Base-by-base conservation (phyloP, 805 yeast genomes). In the Candida qinlingensis region DNA sequence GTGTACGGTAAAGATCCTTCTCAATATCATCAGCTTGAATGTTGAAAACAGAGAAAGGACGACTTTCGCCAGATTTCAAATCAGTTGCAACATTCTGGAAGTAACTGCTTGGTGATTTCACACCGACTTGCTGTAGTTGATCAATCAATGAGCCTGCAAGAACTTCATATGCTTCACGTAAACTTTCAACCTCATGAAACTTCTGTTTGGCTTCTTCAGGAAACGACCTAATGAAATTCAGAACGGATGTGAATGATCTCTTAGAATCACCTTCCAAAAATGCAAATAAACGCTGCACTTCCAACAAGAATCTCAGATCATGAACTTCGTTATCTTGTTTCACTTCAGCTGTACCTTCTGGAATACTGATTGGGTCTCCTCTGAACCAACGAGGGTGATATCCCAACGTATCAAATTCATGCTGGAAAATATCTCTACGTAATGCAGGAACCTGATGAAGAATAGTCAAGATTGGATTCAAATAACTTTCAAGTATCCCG, bases 341-440 rank as follows among this genome's bases (percentile, higher is more conserved):
- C 1, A 51, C 38, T 2, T 25, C 26, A 4, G 53, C 37, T 1
- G 45, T 19, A 3, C 42, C 53, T 11, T 47, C 44, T 5, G 58
- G 54, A 2, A 56, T 26, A 2, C 13, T 29, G 3, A 52, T 38
- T 1, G 30, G 7, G 1, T 58, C 61, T 0, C 65, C 68, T 48
- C 56, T 69, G 67, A 70, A 73, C 78, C 78, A 73, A 41, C 60
- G 57, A 5, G 68, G 64, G 12, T 66, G 55, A 49, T 56, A 72
- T 0, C 73, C 72, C 46, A 72, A 63, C 4, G 63, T 60, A 3
- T 55, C 51, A 48, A 64, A 69, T n/a, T 61, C 57, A 36, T 63
- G 67, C 2, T 56, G 51, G 44, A 68, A 56, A 2, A 74, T 51
- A 0, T 58, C 46, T 37, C 62, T 62, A 12, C 67, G 62, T 34